Evolutionary conservation across 1,284 basidiomycete species (phyloP), one percentile per base, ranked within the genome.

Genomic region (Rhodotorula sp.): DNA sequence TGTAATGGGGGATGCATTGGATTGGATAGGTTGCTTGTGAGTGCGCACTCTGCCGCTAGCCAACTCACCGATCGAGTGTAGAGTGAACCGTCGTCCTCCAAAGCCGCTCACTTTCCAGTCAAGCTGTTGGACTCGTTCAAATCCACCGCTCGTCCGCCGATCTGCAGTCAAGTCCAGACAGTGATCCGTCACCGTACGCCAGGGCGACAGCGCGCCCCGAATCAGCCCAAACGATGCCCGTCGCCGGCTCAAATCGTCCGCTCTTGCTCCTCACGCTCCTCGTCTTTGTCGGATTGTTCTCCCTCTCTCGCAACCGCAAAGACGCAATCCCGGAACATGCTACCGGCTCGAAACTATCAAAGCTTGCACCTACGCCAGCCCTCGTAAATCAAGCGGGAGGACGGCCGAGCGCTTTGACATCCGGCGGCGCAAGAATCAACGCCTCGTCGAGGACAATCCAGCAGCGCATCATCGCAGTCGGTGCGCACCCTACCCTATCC

Each of bases 401-500:
- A 56, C 22, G 20, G 6, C 6, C 10, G 37, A 42, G 37, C 37
- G 37, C 37, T 42, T 8, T 18, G 15, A 6, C 33, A 18, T 12
- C 18, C 10, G 20, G 22, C 55, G 33, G 8, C 18, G 22, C 18
- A 24, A 4, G 24, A 20, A 33, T 22, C 48, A 14, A 42, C n/a
- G 20, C 6, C 49, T 57, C 37, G 33, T 29, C 29, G 14, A n/a
- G 29, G 49, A 62, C 18, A 51, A 60, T 55, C 44, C 18, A 33
- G 29, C 62, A 66, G 24, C 56, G 74, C 14, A 65, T 73, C 37
- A 67, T 75, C 29, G 74, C 68, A 7, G 68, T 56, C 46, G 60
- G 60, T 51, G 4, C 46, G 60, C 30, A 7, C 15, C 33, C 46
- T 8, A 33, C 6, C 14, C 30, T 20, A 15, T 26, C n/a, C n/a